phyloP scores from a whole-genome alignment of 768 basidiomycete genomes.

The Mycena galopus region DNA sequence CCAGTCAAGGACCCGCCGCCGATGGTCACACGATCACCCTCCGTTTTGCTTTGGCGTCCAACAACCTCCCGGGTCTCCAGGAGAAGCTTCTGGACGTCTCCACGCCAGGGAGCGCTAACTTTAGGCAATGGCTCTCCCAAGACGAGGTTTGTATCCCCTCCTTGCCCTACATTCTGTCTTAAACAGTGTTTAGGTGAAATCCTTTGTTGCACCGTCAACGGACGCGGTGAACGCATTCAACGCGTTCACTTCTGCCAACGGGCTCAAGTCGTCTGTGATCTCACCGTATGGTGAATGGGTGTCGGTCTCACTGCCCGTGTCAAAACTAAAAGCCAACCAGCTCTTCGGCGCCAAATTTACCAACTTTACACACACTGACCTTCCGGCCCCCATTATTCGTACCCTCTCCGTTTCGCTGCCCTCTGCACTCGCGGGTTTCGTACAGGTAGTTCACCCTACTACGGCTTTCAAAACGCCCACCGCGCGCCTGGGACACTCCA shows the following conservation, averaged over 20 bases:
- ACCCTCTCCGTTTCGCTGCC: no score
- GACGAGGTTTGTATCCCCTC: slow-evolving; percentile 38
- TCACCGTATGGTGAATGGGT: no score
- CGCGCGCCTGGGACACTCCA: neutral
- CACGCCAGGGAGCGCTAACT: slow-evolving; percentile 42
- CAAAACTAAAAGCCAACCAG: slow-evolving; percentile 37
- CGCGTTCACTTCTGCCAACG: slow-evolving; percentile 25
- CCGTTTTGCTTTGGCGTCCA: no score
- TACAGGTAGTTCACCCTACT: slow-evolving; percentile 40
- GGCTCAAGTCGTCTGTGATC: no score
- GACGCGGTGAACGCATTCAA: slow-evolving; percentile 35
- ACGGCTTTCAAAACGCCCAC: slow-evolving; percentile 21
- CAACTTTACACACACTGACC: slow-evolving; percentile 29
- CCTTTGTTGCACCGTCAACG: slow-evolving; percentile 34
- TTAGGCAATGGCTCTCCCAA: slow-evolving; percentile 45
- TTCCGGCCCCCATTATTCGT: no score
- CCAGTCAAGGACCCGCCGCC: no score
- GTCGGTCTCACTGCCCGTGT: slow-evolving; percentile 35
- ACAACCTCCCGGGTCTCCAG: no score
- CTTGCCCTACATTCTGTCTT: neutral
- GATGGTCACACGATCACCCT: no score
- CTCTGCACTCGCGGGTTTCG: slow-evolving; percentile 23
- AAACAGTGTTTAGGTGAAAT: slow-evolving; percentile 31
- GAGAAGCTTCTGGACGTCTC: slow-evolving; percentile 45
- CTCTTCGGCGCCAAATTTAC: slow-evolving; percentile 37